A percentile compares a stretch with the other conserved stretches of the same genome.
Conservation (phyloP, 108 stramenopile genomes). For the Pseudonitzschia multistriata region DNA sequence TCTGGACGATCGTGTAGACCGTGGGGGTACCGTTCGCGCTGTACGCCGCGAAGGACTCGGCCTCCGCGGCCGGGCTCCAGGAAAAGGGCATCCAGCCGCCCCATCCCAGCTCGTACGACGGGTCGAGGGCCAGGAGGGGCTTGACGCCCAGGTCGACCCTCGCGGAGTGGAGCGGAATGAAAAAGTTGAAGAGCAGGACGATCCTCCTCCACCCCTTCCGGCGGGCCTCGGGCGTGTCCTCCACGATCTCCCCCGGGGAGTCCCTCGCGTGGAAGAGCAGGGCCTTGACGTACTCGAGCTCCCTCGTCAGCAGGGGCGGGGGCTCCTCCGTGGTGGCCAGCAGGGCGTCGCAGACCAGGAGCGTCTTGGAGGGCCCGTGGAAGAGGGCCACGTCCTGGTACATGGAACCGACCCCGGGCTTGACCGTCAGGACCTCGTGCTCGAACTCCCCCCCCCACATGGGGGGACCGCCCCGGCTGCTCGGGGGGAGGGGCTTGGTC, state of each 20-base stretch:
- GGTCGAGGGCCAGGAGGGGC: conserved; percentile 16
- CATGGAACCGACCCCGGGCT: conserved; percentile 34
- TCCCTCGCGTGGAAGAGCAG: conserved; percentile 63
- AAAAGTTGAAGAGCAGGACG: conserved; percentile 50
- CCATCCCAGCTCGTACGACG: conserved; percentile 38
- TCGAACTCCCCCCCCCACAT: conserved; percentile 41
- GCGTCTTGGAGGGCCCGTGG: conserved; percentile 46
- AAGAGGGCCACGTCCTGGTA: conserved; percentile 57
- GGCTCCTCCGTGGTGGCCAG: conserved; percentile 41
- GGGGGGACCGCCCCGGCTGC: not conserved
- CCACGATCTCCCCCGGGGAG: conserved; percentile 33
- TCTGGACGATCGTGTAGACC: conserved; percentile 54
- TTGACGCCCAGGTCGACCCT: conserved; percentile 23
- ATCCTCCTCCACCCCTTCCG: conserved; percentile 63
- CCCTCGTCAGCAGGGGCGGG: conserved; percentile 43
- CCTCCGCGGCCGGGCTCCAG: conserved; percentile 23
- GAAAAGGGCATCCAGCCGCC: conserved; percentile 38
- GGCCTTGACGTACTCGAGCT: conserved; percentile 42
- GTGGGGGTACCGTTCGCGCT: conserved; percentile 33
- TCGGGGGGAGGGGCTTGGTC: conserved; percentile 36
- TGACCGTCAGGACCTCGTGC: conserved; percentile 46
- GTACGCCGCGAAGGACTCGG: conserved; percentile 30
- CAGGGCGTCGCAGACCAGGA: conserved; percentile 52
- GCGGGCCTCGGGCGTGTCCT: conserved; percentile 48
- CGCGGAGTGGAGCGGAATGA: conserved; percentile 40